Base-by-base conservation (phyloP, 371 early-diverging fungal species). In the Vavraia culicis region DNA sequence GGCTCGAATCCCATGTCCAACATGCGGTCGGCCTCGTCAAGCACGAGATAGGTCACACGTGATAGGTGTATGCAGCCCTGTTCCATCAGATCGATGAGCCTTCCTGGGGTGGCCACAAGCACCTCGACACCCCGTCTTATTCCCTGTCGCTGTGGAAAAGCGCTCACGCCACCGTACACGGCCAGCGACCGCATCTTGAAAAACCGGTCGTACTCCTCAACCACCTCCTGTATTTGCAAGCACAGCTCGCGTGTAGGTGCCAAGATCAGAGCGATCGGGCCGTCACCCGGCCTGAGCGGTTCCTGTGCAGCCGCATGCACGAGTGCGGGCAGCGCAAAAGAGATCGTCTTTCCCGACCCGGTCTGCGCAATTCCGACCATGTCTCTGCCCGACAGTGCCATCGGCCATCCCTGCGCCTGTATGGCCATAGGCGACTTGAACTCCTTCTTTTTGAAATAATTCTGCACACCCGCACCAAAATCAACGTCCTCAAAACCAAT, bases 1-100 rank as follows among this genome's bases (percentile, higher is more conserved):
- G 91, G 91, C 72, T 96, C 94, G 69, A 93, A 94, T 63, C 94
- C 94, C 91, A 91, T 89, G 71, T 93, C 94, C 27, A 96, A 69
- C 84, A 99, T 91, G 64, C 83, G 77, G 68, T 98, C 99, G 9
- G 91, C 90, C 71, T 93, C 93, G 73, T 93, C 94, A 51, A 94
- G 71, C 43, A 95, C 93, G 43, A 95, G 74, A 59, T 88, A 93
- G 3, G 91, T 88, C 21, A 90, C 88, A 53, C 91, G 77, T 46
- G 81, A 77, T 56, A 94, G 72, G 59, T 84, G 88, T 35, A 88
- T 80, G 59, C 75, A 77, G 22, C 71, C 73, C 46, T 74, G 75
- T 9, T 74, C 59, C 23, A 88, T 67, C 64, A 91, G 70, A 63
- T 98, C 99, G 49, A 91, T 87, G 44, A 98, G 72, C 61, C 99